These are phyloP conservation scores for Colletotrichum trifolii DNA, from an alignment of 2,329 filamentous ascomycete species.

Conservation along the genomic window DNA sequence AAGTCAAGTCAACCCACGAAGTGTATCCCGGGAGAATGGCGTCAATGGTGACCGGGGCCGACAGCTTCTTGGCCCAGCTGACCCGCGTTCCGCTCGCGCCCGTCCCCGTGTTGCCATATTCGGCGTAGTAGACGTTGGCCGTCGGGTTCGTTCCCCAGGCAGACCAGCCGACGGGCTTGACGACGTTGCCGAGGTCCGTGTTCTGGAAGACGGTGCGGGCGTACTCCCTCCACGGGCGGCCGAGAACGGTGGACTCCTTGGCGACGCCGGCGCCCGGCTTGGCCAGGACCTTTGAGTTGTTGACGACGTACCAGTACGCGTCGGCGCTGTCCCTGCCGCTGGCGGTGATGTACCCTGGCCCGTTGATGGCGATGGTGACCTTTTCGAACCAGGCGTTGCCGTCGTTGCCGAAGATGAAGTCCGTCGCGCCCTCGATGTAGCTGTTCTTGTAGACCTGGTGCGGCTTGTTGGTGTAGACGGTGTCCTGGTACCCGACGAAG, in stretches of 20 bases:
- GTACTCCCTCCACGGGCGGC: constrained; percentile 59
- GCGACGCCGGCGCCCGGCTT: constrained; percentile 50
- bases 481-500: constrained; percentile 62
- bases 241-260: constrained; percentile 56
- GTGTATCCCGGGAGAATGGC: constrained; percentile 19
- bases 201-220: constrained; percentile 61
- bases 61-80: constrained; percentile 51
- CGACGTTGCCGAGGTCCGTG: constrained; percentile 62
- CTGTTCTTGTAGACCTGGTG: constrained; percentile 58
- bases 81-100: constrained; percentile 66
- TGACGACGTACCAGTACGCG: constrained; percentile 58
- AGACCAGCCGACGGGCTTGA: constrained; percentile 69
- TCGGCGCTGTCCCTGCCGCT: constrained; percentile 54
- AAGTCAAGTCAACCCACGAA: constrained; percentile 30
- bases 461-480: constrained; percentile 58
- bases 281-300: constrained; percentile 54
- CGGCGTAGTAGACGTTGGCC: constrained; percentile 64
- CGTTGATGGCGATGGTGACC: constrained; percentile 49
- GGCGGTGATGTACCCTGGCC: constrained; percentile 55
- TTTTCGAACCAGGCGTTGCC: constrained; percentile 57
- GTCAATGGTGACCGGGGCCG: constrained; percentile 47
- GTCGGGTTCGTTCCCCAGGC: constrained; percentile 64
- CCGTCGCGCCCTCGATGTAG: constrained; percentile 59
- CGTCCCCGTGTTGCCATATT: constrained; percentile 68
- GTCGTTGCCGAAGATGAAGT: constrained; percentile 61